Evolutionary conservation across 148 eudicot species (phyloP).

Genomic region (Simmondsia chinensis): DNA sequence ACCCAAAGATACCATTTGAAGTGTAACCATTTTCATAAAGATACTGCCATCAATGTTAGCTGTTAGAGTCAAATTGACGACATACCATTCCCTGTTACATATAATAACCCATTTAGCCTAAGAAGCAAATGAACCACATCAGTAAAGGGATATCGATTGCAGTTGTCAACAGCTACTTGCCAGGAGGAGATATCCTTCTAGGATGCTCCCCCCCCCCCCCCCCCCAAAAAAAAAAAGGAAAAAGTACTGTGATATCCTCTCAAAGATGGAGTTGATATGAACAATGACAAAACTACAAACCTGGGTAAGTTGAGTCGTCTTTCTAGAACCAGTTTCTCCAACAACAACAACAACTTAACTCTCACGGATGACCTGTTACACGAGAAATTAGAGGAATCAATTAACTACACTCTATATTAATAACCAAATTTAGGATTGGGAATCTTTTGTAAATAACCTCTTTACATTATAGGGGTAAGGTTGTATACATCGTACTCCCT

Average conservation of each 20-base stretch:
- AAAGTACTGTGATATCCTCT: too few species aligned
- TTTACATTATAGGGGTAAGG: too few species aligned
- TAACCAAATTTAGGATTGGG: too few species aligned
- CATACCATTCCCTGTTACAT: neutral
- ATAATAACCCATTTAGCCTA: neutral
- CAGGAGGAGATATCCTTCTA: too few species aligned
- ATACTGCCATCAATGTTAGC: slow-evolving; percentile 40
- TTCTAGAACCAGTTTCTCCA: slow-evolving; percentile 99
- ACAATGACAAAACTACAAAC: slow-evolving; percentile 18
- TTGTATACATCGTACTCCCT: too few species aligned
- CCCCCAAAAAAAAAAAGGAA: too few species aligned
- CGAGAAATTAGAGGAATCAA: neutral
- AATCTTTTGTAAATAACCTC: too few species aligned
- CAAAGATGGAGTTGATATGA: too few species aligned
- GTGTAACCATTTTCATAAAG: slow-evolving; percentile 91
- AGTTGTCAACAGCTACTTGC: too few species aligned
- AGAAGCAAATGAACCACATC: neutral
- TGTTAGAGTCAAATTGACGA: slow-evolving; percentile 5
- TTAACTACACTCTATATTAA: neutral
- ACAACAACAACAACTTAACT: slow-evolving; percentile 91
- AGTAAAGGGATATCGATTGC: too few species aligned
- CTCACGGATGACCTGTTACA: slow-evolving; percentile 72
- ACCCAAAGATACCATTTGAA: slow-evolving; percentile 67
- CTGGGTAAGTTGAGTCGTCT: slow-evolving; percentile 98
- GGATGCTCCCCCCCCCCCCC: too few species aligned